Evolutionary conservation across 805 yeast species (phyloP).

Genomic region (Teunomyces lycoperdinae): DNA sequence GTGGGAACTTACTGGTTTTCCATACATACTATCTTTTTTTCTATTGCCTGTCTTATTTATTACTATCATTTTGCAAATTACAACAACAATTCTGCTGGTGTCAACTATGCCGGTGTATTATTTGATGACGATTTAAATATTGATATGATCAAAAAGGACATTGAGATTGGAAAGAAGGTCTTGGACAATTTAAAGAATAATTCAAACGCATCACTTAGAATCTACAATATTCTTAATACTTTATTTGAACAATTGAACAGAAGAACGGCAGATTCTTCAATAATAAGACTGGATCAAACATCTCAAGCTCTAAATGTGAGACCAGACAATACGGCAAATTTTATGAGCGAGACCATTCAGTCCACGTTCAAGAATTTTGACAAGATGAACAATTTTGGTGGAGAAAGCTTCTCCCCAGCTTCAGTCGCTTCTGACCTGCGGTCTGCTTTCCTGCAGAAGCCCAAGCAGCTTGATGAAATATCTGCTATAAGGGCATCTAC

Average conservation of each 20-base stretch:
- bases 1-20: conserved; percentile 92
- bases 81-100: conserved; percentile 26
- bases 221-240: conserved; percentile 76
- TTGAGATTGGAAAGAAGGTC: conserved; percentile 76
- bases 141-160: conserved; percentile 64
- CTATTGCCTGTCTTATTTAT: conserved; percentile 82
- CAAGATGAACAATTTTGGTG: conserved; percentile 18
- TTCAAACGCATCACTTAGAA: conserved; percentile 75
- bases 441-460: background rate
- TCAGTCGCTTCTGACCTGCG: background rate
- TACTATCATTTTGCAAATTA: conserved; percentile 60
- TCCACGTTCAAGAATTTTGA: conserved; percentile 27
- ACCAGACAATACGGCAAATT: conserved; percentile 8
- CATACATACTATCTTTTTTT: conserved; percentile 82
- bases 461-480: background rate
- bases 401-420: background rate
- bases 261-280: conserved; percentile 54
- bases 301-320: background rate
- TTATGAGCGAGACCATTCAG: conserved; percentile 16
- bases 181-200: conserved; percentile 68
- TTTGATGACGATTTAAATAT: conserved; percentile 45
- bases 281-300: conserved; percentile 5
- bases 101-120: conserved; percentile 43
- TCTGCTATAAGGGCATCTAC: conserved; percentile 1
- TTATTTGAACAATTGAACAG: conserved; percentile 75